These are phyloP conservation scores for Dryas alaskensis DNA, from an alignment of 306 rosid species.

Conservation along the genomic window DNA sequence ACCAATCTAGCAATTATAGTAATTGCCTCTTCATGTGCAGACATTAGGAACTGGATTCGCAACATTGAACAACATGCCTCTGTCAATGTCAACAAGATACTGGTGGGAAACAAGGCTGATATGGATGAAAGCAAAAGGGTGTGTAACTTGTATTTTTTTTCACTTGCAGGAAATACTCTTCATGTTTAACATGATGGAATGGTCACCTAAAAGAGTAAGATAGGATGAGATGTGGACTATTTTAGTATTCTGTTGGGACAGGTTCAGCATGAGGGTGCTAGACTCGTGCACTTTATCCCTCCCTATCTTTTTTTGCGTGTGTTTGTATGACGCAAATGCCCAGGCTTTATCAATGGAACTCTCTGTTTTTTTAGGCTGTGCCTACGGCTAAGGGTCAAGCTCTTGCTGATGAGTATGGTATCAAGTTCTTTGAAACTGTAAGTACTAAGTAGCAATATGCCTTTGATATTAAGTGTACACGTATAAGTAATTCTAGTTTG, in stretches of 20 bases:
- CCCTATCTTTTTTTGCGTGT: not conserved
- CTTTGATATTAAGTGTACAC: constrained; percentile 14
- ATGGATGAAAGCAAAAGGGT: constrained; percentile 91
- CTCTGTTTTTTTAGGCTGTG: constrained; percentile 52
- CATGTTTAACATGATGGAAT: not conserved
- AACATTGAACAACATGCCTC: constrained; percentile 85
- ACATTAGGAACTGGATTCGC: constrained; percentile 86
- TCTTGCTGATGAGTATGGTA: constrained; percentile 88
- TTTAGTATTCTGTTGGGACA: not conserved
- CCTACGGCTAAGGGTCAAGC: constrained; percentile 88
- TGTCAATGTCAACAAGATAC: constrained; percentile 73
- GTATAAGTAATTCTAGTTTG: not conserved
- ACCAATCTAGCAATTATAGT: constrained; percentile 16
- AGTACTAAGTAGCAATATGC: constrained; percentile 54
- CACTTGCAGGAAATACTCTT: constrained; percentile 19
- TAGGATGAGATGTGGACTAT: constrained; percentile 7
- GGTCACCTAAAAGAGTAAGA: not conserved
- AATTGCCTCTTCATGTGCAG: constrained; percentile 37
- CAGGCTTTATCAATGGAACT: not conserved
- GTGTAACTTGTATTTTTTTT: constrained; percentile 13
- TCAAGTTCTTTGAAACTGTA: constrained; percentile 85
- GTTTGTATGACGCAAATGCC: not conserved
- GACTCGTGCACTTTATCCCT: not conserved
- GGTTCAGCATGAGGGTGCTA: constrained; percentile 1
- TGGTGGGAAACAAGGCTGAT: constrained; percentile 86